These are phyloP conservation scores for Cotoneaster glaucophyllus DNA, from an alignment of 306 rosid genomes.

Conservation along the genomic window DNA sequence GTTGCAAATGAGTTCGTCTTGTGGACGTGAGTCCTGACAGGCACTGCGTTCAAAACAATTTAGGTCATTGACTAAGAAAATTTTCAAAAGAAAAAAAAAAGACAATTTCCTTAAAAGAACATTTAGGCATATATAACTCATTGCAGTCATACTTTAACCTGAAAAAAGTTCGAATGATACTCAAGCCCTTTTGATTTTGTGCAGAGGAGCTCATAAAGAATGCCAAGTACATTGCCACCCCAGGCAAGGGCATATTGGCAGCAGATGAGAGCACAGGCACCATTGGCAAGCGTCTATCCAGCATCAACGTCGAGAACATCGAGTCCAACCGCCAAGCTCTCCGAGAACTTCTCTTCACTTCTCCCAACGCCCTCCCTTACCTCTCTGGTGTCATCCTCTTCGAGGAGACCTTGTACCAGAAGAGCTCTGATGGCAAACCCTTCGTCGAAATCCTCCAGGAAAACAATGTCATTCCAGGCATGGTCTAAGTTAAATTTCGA, in stretches of 20 bases:
- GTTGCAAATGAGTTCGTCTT: neutral
- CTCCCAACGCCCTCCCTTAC: slow-evolving; percentile 61
- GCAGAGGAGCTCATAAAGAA: slow-evolving; percentile 78
- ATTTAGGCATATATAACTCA: neutral
- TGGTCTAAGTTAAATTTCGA: neutral
- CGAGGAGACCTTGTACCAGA: slow-evolving; percentile 89
- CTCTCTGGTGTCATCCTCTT: slow-evolving; percentile 89
- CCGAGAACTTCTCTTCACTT: slow-evolving; percentile 84
- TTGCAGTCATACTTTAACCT: neutral
- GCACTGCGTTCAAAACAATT: neutral
- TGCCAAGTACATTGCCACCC: slow-evolving; percentile 79
- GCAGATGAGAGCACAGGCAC: slow-evolving; percentile 97
- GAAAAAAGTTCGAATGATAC: neutral
- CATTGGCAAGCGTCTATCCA: slow-evolving; percentile 76
- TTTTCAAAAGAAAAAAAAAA: neutral
- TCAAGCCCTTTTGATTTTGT: neutral
- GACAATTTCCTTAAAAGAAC: neutral
- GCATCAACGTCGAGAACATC: slow-evolving; percentile 79
- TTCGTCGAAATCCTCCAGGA: slow-evolving; percentile 67
- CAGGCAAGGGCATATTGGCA: slow-evolving; percentile 86
- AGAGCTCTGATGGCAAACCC: slow-evolving; percentile 61
- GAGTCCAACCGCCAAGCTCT: slow-evolving; percentile 84
- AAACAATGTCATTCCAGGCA: slow-evolving; percentile 76
- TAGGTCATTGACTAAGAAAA: neutral
- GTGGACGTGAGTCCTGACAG: neutral